Conservation (phyloP, 192 early-diverging fungal species). For the Polychytrium aggregatum region DNA sequence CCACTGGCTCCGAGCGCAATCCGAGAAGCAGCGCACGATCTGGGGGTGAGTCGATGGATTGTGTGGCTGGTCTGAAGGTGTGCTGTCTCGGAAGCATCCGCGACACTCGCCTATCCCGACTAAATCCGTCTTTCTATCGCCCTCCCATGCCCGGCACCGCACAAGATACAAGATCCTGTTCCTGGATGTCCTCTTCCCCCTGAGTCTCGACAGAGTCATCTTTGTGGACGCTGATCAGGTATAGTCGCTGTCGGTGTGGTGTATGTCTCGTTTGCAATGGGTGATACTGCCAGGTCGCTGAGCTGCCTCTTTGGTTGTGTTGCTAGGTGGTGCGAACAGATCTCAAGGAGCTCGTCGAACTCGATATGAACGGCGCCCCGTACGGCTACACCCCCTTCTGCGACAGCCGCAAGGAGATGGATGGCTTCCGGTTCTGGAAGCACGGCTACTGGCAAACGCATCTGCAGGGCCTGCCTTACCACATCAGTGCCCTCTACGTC, state of each 20-base stretch:
- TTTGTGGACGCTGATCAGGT: conserved; percentile 98
- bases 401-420: conserved; percentile 82
- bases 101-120: too few relatives aligned
- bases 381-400: conserved; percentile 98
- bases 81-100: too few relatives aligned
- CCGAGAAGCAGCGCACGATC: conserved; percentile 92
- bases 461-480: conserved; percentile 79
- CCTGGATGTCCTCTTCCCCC: conserved; percentile 93
- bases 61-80: too few relatives aligned
- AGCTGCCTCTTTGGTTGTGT: too few relatives aligned
- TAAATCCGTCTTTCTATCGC: too few relatives aligned
- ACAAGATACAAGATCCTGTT: conserved; percentile 91
- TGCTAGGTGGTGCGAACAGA: conserved; percentile 82
- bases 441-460: conserved; percentile 90
- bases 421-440: conserved; percentile 97
- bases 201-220: conserved; percentile 84
- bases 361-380: conserved; percentile 88
- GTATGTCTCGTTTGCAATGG: too few relatives aligned
- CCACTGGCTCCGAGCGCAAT: conserved; percentile 83
- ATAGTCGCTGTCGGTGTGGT: too few relatives aligned
- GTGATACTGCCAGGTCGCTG: too few relatives aligned
- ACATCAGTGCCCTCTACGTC: conserved; percentile 90
- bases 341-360: conserved; percentile 79
- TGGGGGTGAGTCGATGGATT: conserved; percentile 77
- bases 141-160: too few relatives aligned